phyloP scores from a whole-genome alignment of 1,139 yeast genomes.

The Blastobotrys indianensis region DNA sequence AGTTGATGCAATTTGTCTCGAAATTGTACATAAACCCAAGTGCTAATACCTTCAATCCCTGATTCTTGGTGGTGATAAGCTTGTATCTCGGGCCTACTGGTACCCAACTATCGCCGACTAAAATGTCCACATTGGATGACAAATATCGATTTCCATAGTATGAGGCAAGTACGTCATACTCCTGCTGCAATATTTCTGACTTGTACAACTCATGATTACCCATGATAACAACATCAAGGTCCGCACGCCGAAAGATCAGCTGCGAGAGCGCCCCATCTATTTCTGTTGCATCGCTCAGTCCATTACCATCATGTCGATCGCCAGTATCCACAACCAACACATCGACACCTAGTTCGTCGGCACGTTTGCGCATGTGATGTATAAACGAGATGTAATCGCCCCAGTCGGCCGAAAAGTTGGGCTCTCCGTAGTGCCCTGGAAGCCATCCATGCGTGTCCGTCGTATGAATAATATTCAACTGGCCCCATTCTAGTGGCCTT shows the following conservation, averaged over 20 bases:
- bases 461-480: conserved; percentile 79
- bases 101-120: conserved; percentile 33
- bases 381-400: conserved; percentile 82
- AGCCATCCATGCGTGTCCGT: conserved; percentile 94
- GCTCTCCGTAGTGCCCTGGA: conserved; percentile 77
- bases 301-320: conserved; percentile 93
- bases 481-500: conserved; percentile 44
- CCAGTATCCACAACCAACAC: conserved; percentile 79
- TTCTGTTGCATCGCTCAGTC: conserved; percentile 67
- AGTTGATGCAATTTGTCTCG: conserved; percentile 50
- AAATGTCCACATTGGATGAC: conserved; percentile 73
- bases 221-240: conserved; percentile 73
- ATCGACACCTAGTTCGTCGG: conserved; percentile 50
- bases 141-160: conserved; percentile 63
- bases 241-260: conserved; percentile 56
- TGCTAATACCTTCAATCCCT: conserved; percentile 51
- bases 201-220: conserved; percentile 91
- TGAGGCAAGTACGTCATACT: conserved; percentile 53
- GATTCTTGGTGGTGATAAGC: conserved; percentile 58
- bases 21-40: conserved; percentile 82
- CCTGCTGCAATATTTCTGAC: conserved; percentile 61
- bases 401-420: conserved; percentile 79
- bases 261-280: conserved; percentile 66
- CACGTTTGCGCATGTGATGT: conserved; percentile 41
- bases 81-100: conserved; percentile 66